Percentiles rank a stretch among this genome's conserved stretches.
phyloP scores from a whole-genome alignment of 2,329 filamentous ascomycete species.

The Cladorrhinum sp. region DNA sequence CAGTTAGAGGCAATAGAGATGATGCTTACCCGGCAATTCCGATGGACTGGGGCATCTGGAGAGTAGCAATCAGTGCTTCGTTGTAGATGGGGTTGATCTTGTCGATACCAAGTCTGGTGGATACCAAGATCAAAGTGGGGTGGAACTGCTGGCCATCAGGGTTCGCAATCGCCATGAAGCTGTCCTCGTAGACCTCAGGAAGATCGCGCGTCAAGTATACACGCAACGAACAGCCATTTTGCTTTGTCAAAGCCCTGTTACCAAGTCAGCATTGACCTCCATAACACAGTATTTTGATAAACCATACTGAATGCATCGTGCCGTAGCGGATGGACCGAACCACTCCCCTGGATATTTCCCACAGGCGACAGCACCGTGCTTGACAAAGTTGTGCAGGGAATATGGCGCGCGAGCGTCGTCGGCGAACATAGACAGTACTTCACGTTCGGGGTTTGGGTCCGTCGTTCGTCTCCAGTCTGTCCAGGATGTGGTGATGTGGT shows the following conservation, averaged over 20 bases:
- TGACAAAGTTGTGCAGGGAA: slow-evolving; percentile 92
- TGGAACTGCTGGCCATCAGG: slow-evolving; percentile 64
- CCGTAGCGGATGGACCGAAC: slow-evolving; percentile 97
- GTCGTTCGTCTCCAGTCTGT: slow-evolving; percentile 71
- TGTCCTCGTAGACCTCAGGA: slow-evolving; percentile 89
- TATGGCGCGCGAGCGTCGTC: slow-evolving; percentile 84
- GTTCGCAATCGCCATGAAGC: slow-evolving; percentile 74
- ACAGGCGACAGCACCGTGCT: slow-evolving; percentile 80
- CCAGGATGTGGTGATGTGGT: not conserved
- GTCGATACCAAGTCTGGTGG: slow-evolving; percentile 87
- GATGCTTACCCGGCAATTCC: slow-evolving; percentile 82
- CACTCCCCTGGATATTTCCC: slow-evolving; percentile 95
- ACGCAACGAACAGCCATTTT: slow-evolving; percentile 61
- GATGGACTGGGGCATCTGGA: slow-evolving; percentile 89
- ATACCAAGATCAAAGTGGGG: slow-evolving; percentile 84
- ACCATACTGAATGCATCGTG: slow-evolving; percentile 87
- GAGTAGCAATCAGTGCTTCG: slow-evolving; percentile 79
- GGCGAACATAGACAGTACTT: slow-evolving; percentile 77
- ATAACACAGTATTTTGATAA: not conserved
- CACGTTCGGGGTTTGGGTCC: slow-evolving; percentile 58
- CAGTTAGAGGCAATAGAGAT: not conserved
- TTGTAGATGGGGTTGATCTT: slow-evolving; percentile 93
- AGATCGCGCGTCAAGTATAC: slow-evolving; percentile 91
- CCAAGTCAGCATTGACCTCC: slow-evolving; percentile 7
- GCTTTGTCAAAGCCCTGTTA: slow-evolving; percentile 68